Base-by-base conservation (phyloP, 176 grass and related monocot species). In the Phyllostachys edulis region DNA sequence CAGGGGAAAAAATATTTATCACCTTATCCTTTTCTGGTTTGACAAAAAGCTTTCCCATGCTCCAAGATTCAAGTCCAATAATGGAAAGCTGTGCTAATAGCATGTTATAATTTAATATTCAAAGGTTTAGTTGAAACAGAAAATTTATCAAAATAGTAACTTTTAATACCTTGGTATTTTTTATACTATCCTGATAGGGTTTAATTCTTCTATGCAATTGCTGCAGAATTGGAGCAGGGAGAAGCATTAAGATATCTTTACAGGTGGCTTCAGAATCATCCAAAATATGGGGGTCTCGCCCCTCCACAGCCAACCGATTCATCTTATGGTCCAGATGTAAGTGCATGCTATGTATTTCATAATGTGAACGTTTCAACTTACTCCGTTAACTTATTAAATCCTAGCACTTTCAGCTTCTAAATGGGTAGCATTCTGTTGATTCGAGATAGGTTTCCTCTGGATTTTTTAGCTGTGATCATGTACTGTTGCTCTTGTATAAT, bases 181-280 rank as follows among this genome's bases (percentile, higher is more conserved):
- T 54, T 63, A 73, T 69, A 38, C 39, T 72, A 83, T 37, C 34
- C 40, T 82, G 46, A 56, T 47, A 75, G 40, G 23, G 24, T 59
- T 82, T 75, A 32, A 61, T 76, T 55, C 82, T 84, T 80, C 66
- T 86, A 69, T 78, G 24, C 27, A 50, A 66, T 89, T 84, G 81
- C 64, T 90, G 84, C 86, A 99, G 96, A 99, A 71, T 87, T 99
- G 85, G 96, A 99, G 87, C 93, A 99, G 88, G 78, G 89, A 76
- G 93, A 99, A 83, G 96, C 96, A 72, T 86, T 99, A 82, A 93
- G 81, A 32, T 96, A 94, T 92, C 91, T 99, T 71, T 89, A 80
- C 44, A 92, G 69, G 65, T 99, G 96, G 96, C 93, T 99, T 85
- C 91, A 99, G 84, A 96, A 99, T 84, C 96, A 99, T 91, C 93